A percentile compares a stretch with the other conserved stretches of the same genome.
These are phyloP conservation scores for Pythium biforme DNA, from an alignment of 352 stramenopile genomes.

Conservation along the genomic window DNA sequence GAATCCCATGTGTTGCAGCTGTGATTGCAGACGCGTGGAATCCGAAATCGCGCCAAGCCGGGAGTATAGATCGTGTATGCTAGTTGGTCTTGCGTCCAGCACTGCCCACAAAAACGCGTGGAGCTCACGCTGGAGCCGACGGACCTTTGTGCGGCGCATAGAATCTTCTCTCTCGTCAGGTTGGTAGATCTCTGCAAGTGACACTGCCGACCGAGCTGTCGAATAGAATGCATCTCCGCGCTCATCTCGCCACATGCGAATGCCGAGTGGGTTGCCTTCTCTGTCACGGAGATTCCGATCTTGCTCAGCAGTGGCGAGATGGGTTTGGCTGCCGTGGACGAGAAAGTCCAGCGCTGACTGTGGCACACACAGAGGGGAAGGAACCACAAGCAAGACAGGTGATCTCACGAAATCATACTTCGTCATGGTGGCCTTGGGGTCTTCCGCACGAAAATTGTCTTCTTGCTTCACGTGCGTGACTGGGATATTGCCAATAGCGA, in stretches of 20 bases:
- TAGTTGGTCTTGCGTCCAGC: not conserved
- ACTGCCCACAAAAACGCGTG: slow-evolving; percentile 17
- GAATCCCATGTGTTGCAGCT: slow-evolving; percentile 3
- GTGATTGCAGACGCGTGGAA: not conserved
- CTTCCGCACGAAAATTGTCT: too few relatives aligned
- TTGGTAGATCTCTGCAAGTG: not conserved
- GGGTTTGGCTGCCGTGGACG: slow-evolving; percentile 3
- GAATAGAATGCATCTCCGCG: slow-evolving; percentile 15
- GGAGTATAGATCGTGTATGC: slow-evolving; percentile 6
- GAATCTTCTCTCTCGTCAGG: not conserved
- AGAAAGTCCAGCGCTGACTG: slow-evolving; percentile 15
- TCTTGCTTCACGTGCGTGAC: not conserved
- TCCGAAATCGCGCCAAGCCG: not conserved
- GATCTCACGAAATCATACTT: not conserved
- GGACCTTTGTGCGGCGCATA: not conserved
- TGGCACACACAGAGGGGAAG: not conserved
- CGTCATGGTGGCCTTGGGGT: not conserved
- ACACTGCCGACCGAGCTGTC: not conserved
- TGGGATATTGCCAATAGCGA: not conserved
- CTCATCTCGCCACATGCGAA: slow-evolving; percentile 14
- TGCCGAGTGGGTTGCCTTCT: not conserved
- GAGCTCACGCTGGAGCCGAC: not conserved
- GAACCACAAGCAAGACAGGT: not conserved
- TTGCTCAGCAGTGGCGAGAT: not conserved
- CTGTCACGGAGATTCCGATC: not conserved